These are phyloP conservation scores for Schizochytrium sp. DNA, from an alignment of 108 stramenopile genomes.

Conservation along the genomic window DNA sequence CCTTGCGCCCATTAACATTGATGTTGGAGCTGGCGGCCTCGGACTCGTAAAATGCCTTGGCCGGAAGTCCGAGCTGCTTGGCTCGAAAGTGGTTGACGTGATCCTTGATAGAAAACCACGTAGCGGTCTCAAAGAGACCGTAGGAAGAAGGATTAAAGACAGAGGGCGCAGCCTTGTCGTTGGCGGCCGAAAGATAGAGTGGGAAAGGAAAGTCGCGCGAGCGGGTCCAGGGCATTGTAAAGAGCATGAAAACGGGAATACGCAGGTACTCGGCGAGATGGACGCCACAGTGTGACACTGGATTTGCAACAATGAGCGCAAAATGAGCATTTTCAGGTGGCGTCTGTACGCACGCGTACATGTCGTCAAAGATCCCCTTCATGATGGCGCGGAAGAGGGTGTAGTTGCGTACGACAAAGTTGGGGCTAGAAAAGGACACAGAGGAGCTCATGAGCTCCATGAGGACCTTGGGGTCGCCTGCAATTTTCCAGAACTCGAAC, in stretches of 20 bases:
- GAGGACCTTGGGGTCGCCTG: conserved; percentile 9
- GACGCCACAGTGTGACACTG: not conserved
- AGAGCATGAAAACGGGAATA: not conserved
- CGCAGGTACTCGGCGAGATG: not conserved
- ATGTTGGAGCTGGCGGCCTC: not conserved
- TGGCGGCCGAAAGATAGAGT: not conserved
- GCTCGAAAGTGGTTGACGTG: not conserved
- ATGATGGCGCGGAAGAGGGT: not conserved
- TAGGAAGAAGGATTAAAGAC: not conserved
- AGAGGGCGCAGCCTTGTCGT: not conserved
- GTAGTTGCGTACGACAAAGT: not conserved
- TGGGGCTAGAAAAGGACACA: not conserved
- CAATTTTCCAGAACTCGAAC: conserved; percentile 5
- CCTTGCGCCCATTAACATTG: not conserved
- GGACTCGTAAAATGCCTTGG: not conserved
- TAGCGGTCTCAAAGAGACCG: conserved; percentile 1
- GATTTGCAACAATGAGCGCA: not conserved
- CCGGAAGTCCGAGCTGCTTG: not conserved
- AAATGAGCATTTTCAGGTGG: not conserved
- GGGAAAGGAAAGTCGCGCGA: not conserved
- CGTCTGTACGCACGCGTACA: not conserved
- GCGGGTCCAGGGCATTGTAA: conserved; percentile 16
- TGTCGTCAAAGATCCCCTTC: not conserved
- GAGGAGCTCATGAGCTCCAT: not conserved
- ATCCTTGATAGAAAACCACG: not conserved